Percentiles rank a stretch among this genome's conserved stretches.
Evolutionary conservation across 805 yeast genomes (phyloP).

Genomic region (Zygoascus bituminiphila): DNA sequence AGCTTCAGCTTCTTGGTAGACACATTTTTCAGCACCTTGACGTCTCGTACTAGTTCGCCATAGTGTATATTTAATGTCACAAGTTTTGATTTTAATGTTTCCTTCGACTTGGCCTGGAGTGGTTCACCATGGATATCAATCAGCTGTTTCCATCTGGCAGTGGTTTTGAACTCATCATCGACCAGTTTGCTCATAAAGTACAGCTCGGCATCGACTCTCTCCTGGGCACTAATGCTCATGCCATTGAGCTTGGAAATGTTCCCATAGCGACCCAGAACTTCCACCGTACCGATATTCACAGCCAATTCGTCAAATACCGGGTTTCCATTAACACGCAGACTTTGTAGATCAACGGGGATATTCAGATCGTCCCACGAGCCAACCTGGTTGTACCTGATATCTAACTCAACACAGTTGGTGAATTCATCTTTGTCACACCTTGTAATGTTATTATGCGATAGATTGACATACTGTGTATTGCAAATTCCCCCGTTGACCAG

Average conservation of each 20-base stretch:
- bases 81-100: conserved; percentile 16
- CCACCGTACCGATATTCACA: not conserved
- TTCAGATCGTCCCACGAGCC: conserved; percentile 33
- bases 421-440: not conserved
- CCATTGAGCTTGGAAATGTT: conserved; percentile 49
- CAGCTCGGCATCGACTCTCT: conserved; percentile 57
- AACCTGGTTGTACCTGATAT: conserved; percentile 46
- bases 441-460: conserved; percentile 30
- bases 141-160: conserved; percentile 36
- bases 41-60: not conserved
- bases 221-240: conserved; percentile 36
- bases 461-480: conserved; percentile 24
- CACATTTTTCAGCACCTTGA: conserved; percentile 24
- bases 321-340: conserved; percentile 45
- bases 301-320: conserved; percentile 33
- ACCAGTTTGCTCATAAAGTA: conserved; percentile 49
- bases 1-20: conserved; percentile 33
- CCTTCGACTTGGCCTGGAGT: not conserved
- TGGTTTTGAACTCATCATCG: conserved; percentile 14
- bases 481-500: not conserved
- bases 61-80: conserved; percentile 14
- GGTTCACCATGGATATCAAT: conserved; percentile 29
- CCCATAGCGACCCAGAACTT: conserved; percentile 5
- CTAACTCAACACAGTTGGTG: conserved; percentile 27
- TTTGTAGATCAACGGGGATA: conserved; percentile 36